phyloP scores from a whole-genome alignment of 23 red algal species.

The Pyropia haitanensis region DNA sequence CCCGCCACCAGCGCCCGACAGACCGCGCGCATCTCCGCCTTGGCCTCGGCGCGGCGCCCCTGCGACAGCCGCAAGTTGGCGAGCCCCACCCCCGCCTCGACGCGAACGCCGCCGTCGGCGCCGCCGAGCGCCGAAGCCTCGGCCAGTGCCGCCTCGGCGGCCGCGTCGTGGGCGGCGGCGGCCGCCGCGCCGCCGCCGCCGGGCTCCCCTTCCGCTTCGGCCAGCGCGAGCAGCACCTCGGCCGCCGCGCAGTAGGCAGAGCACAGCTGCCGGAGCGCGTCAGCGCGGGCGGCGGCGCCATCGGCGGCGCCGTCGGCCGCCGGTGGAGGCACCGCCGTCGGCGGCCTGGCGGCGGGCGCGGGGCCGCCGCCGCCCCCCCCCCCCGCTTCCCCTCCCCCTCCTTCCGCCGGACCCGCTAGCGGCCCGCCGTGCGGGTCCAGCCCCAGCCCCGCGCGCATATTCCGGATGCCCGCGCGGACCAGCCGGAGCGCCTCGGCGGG shows the following conservation, averaged over 20 bases:
- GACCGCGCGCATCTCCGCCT: slow-evolving; percentile 29
- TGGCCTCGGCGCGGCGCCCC: slow-evolving; percentile 25
- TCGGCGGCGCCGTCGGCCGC: too few species aligned
- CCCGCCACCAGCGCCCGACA: slow-evolving; percentile 17
- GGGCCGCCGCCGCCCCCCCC: slow-evolving; percentile 16
- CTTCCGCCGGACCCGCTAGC: neutral
- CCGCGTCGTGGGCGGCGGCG: slow-evolving; percentile 27
- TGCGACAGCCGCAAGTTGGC: slow-evolving; percentile 60
- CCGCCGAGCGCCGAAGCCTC: slow-evolving; percentile 23
- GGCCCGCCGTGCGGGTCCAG: slow-evolving; percentile 1
- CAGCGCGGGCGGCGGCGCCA: too few species aligned
- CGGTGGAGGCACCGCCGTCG: too few species aligned
- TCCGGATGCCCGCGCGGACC: slow-evolving; percentile 28
- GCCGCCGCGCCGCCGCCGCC: slow-evolving; percentile 31
- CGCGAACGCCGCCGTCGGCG: slow-evolving; percentile 14
- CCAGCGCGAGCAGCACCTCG: slow-evolving; percentile 36
- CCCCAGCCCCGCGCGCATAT: slow-evolving; percentile 12
- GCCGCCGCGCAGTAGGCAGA: slow-evolving; percentile 32
- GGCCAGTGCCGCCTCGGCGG: slow-evolving; percentile 39
- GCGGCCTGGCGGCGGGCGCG: too few species aligned
- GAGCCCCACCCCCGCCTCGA: slow-evolving; percentile 27
- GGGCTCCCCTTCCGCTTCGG: slow-evolving; percentile 19
- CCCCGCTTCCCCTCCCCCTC: slow-evolving; percentile 14
- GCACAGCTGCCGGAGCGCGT: too few species aligned
- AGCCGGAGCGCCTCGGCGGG: slow-evolving; percentile 26